Evolutionary conservation across 2,329 filamentous ascomycete species (phyloP).

Genomic region (Aureobasidium sp.): DNA sequence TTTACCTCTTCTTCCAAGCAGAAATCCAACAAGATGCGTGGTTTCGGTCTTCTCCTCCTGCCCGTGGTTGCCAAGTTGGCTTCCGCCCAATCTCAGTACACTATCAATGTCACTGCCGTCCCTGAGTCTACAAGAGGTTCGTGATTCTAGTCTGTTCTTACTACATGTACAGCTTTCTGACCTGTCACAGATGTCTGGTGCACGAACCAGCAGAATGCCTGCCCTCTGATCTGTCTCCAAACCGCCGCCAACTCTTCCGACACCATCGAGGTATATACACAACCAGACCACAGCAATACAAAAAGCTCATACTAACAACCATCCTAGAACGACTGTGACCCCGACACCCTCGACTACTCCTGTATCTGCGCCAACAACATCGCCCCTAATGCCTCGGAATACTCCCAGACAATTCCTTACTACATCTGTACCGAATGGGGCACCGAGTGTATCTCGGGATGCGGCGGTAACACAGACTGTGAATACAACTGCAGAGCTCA

Average conservation of each 20-base stretch:
- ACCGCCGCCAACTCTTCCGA: conserved; percentile 36
- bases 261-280: conserved; percentile 31
- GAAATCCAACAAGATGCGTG: conserved; percentile 34
- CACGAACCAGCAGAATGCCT: conserved; percentile 52
- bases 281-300: too few relatives aligned
- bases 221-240: conserved; percentile 67
- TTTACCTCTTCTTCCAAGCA: neutral
- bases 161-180: conserved; percentile 19
- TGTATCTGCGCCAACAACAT: conserved; percentile 64
- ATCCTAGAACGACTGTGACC: conserved; percentile 56
- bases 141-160: conserved; percentile 22
- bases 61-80: conserved; percentile 45
- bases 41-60: conserved; percentile 43
- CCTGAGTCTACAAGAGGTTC: conserved; percentile 45
- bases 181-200: conserved; percentile 55
- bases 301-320: conserved; percentile 21
- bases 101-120: conserved; percentile 58
- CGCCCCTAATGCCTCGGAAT: conserved; percentile 66
- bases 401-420: conserved; percentile 71
- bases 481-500: conserved; percentile 54
- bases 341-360: conserved; percentile 59
- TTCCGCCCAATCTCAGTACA: conserved; percentile 42
- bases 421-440: conserved; percentile 67
- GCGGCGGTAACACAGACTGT: conserved; percentile 51
- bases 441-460: conserved; percentile 53